Evolutionary conservation across 2,329 filamentous ascomycete genomes (phyloP).

Genomic region (Trichoderma citrinoviride): DNA sequence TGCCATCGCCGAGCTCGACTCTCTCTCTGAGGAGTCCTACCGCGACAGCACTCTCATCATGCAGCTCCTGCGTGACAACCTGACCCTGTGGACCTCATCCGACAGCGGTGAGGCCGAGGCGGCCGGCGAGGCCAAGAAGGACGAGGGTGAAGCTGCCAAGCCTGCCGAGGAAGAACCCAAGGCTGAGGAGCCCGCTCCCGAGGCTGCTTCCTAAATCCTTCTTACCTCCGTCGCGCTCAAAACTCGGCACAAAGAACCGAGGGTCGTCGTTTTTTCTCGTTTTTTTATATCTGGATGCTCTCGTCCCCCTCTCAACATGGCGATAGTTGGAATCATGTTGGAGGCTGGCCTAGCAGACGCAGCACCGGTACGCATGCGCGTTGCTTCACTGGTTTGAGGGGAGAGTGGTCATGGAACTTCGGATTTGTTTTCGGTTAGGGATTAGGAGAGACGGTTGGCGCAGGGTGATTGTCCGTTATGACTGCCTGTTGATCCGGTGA

Average conservation of each 20-base stretch:
- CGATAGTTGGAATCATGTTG: slow-evolving; percentile 31
- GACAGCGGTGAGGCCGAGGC: slow-evolving; percentile 77
- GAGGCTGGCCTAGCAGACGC: slow-evolving; percentile 37
- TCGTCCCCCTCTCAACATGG: slow-evolving; percentile 24
- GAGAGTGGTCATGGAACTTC: slow-evolving; percentile 39
- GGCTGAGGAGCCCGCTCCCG: slow-evolving; percentile 43
- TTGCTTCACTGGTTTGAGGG: slow-evolving; percentile 36
- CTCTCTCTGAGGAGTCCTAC: slow-evolving; percentile 96
- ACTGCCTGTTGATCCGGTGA: slow-evolving; percentile 11
- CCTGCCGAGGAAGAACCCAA: slow-evolving; percentile 45
- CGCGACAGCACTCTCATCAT: slow-evolving; percentile 99
- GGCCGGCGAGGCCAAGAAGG: slow-evolving; percentile 55
- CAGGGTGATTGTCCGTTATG: slow-evolving; percentile 13
- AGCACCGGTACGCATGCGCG: slow-evolving; percentile 35
- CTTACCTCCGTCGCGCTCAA: slow-evolving; percentile 38
- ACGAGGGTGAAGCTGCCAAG: slow-evolving; percentile 50
- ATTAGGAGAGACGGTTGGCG: slow-evolving; percentile 19
- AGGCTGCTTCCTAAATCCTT: slow-evolving; percentile 53
- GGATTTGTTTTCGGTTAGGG: slow-evolving; percentile 24
- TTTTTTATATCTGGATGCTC: slow-evolving; percentile 28
- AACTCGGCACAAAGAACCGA: slow-evolving; percentile 39
- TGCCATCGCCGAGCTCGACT: slow-evolving; percentile 97
- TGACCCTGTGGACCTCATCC: slow-evolving; percentile 96
- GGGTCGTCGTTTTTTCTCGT: slow-evolving; percentile 33
- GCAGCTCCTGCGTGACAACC: slow-evolving; percentile 97